Base-by-base conservation (phyloP, 148 eudicot species). In the Cornus suecica region DNA sequence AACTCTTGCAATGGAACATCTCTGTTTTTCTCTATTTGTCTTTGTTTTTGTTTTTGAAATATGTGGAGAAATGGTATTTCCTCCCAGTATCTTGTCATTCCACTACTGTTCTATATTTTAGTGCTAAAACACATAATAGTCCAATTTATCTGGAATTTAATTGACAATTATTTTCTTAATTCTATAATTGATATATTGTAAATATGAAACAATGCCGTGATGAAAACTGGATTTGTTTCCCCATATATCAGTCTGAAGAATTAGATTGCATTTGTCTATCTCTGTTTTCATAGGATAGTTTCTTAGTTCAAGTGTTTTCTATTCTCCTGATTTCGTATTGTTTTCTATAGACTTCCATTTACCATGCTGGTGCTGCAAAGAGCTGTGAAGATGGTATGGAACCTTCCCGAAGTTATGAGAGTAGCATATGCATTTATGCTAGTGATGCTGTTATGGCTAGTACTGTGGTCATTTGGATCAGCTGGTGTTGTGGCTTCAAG, bases 361-460 rank as follows among this genome's bases (percentile, higher is more conserved):
- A 90, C 97, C 78, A 95, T 95, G 97, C 81, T 92, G 85, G 94
- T 95, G 80, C 88, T 95, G 74, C 97, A 88, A 84, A 87, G 91
- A 88, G 97, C 97, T 69, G 99, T 92, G 73, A 92, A 89, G 79
- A 88, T 95, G 97, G 96, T 88, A 1, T 90, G 97, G 92, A 85
- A 83, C 78, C 91, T 92, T 82, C 97, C 94, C 65, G 94, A 91
- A 83, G 97, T 91, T 72, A 89, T 86, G 89, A 80, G 90, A 79
- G 80, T 90, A 70, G 90, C 94, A 34, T 86, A 81, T 76, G 86
- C 83, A 31, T 93, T 87, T 78, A 90, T 86, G 80, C 24, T 93
- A 60, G 89, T 91, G 65, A 93, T 91, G 92, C 91, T 93, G 79
- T 61, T 76, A 61, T 93, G 98, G 98, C 89, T 93, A 81, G 86